A percentile compares a stretch with the other conserved stretches of the same genome.
These are phyloP conservation scores for Entamoeba dispar DNA, from an alignment of 208 protist species.

Conservation along the genomic window DNA sequence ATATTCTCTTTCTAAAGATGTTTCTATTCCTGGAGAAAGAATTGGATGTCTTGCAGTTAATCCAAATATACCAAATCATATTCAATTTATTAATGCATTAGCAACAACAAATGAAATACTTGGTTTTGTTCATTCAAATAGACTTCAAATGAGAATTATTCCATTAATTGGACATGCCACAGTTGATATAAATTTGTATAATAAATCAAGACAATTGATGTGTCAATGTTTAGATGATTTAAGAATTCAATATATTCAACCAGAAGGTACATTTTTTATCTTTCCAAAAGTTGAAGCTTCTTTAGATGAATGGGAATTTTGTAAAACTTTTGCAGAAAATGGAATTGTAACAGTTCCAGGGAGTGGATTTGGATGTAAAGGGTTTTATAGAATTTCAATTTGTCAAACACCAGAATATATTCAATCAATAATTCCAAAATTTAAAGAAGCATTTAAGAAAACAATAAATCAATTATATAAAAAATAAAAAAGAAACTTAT, in stretches of 20 bases:
- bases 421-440: background rate
- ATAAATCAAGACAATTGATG: conserved; percentile 2
- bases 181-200: conserved; percentile 4
- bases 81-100: background rate
- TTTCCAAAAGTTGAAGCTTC: conserved; percentile 1
- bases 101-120: conserved; percentile 5
- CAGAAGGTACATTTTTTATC: conserved; percentile 14
- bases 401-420: background rate
- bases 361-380: background rate
- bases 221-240: conserved; percentile 6
- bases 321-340: background rate
- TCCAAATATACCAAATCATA: background rate
- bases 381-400: background rate
- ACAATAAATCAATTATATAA: background rate
- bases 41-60: conserved; percentile 3
- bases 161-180: background rate
- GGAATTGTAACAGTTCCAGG: conserved; percentile 13
- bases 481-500: too few species aligned
- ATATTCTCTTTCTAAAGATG: conserved; percentile 14
- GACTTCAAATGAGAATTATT: background rate
- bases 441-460: background rate
- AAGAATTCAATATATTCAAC: background rate
- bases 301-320: conserved; percentile 3
- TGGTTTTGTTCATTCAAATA: conserved; percentile 6
- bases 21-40: conserved; percentile 12